Evolutionary conservation across 1,139 yeast genomes (phyloP).

Genomic region (Yamadazyma pseudoaaseri): DNA sequence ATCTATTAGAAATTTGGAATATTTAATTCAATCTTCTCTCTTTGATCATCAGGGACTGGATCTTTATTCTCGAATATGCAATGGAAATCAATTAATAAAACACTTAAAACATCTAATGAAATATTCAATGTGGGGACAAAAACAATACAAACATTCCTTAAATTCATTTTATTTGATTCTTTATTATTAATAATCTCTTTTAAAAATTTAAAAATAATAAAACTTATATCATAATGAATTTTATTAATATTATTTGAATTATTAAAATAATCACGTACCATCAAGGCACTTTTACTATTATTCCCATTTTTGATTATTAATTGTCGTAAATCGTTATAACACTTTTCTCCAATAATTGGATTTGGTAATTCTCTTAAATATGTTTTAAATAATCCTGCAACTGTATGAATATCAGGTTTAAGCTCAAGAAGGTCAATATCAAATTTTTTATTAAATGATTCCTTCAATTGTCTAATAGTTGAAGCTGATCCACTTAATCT

Average conservation of each 20-base stretch:
- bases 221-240: constrained; percentile 61
- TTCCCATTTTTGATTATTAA: constrained; percentile 22
- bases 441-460: constrained; percentile 57
- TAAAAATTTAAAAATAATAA: constrained; percentile 65
- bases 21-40: constrained; percentile 42
- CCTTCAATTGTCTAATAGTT: constrained; percentile 69
- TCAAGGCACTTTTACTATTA: constrained; percentile 20
- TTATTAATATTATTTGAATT: constrained; percentile 24
- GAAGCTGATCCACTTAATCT: constrained; percentile 89
- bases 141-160: constrained; percentile 76
- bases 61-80: constrained; percentile 58
- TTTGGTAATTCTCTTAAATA: constrained; percentile 72
- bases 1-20: constrained; percentile 38
- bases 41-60: constrained; percentile 37
- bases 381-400: constrained; percentile 73
- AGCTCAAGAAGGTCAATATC: constrained; percentile 64
- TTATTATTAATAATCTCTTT: constrained; percentile 62
- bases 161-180: constrained; percentile 77
- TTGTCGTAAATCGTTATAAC: constrained; percentile 36
- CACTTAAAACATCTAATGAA: constrained; percentile 61
- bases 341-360: constrained; percentile 55
- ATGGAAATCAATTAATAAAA: constrained; percentile 62
- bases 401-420: constrained; percentile 68
- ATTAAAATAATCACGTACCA: constrained; percentile 31
- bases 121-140: constrained; percentile 82